phyloP scores from a whole-genome alignment of 495 filamentous ascomycete species.

The Xylaria longipes region DNA sequence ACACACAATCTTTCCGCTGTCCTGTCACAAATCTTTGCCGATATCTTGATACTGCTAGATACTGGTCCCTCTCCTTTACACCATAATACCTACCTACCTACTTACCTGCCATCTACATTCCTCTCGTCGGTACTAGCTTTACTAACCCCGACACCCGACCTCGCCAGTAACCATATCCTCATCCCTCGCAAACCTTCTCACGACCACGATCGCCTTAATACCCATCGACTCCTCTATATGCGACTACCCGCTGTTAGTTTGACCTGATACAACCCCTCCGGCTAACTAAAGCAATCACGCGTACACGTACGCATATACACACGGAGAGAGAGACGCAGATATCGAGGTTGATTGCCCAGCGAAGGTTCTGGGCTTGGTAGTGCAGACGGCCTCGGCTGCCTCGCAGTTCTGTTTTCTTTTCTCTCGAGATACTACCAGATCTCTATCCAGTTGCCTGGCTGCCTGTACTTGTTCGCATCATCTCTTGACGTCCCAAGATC shows the following conservation, averaged over 20 bases:
- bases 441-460: constrained; percentile 9
- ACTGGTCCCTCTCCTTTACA: neutral
- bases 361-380: constrained; percentile 4
- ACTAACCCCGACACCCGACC: neutral
- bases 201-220: neutral
- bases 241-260: constrained; percentile 18
- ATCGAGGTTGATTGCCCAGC: constrained; percentile 1
- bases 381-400: constrained; percentile 14
- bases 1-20: neutral
- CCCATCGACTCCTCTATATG: neutral
- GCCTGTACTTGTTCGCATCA: constrained; percentile 21
- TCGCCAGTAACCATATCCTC: neutral
- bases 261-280: constrained; percentile 2
- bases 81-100: neutral
- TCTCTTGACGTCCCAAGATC: constrained; percentile 15
- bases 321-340: neutral
- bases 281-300: constrained; percentile 17
- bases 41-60: neutral
- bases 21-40: neutral
- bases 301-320: neutral
- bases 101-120: neutral
- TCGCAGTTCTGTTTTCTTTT: constrained; percentile 16
- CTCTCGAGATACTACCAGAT: constrained; percentile 8
- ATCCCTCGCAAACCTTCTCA: neutral
- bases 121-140: neutral